Evolutionary conservation across 164 flowering plant species (phyloP).

Genomic region (Hamamelis virginiana): DNA sequence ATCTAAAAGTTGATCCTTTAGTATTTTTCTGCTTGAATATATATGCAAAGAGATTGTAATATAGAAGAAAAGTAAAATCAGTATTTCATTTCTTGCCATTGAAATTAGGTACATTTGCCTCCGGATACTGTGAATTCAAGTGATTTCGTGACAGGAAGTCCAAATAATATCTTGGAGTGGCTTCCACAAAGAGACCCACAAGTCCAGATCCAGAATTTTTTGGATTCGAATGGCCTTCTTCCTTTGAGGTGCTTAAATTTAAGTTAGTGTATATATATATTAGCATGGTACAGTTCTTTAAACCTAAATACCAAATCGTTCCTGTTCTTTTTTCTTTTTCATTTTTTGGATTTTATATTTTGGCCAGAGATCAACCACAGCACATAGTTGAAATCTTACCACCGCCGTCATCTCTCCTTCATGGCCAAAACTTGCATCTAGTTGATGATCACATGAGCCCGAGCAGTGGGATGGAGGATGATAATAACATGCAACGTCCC

Average conservation of each 20-base stretch:
- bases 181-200: conserved; percentile 41
- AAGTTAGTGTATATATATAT: background rate
- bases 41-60: no score
- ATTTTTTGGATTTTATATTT: background rate
- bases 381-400: conserved; percentile 17
- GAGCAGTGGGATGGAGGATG: conserved; percentile 20
- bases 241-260: conserved; percentile 31
- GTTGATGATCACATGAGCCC: conserved; percentile 23
- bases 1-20: no score
- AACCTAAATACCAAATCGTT: background rate
- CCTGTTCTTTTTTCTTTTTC: background rate
- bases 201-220: conserved; percentile 31
- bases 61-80: no score
- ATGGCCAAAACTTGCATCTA: conserved; percentile 18
- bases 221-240: conserved; percentile 44
- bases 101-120: conserved; percentile 22
- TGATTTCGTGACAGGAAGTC: conserved; percentile 17
- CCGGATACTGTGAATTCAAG: conserved; percentile 14
- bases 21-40: no score
- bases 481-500: conserved; percentile 10
- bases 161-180: conserved; percentile 32
- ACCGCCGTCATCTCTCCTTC: conserved; percentile 19
- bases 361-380: conserved; percentile 5
- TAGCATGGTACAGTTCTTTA: background rate
- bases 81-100: background rate